These are phyloP conservation scores for Colletotrichum horii DNA, from an alignment of 2,329 filamentous ascomycete species.

Conservation along the genomic window DNA sequence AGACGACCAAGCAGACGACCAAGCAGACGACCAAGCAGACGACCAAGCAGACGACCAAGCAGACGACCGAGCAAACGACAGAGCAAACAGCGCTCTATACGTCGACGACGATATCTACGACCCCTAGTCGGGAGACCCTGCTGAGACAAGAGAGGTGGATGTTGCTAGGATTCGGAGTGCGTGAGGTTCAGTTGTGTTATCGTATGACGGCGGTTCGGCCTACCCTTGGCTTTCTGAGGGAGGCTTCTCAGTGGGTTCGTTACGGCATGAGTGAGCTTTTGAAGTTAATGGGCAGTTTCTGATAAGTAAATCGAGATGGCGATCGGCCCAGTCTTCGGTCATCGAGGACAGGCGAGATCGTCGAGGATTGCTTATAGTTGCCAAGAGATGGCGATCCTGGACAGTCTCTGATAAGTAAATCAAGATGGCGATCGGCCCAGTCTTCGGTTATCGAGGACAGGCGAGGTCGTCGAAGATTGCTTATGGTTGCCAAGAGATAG, in stretches of 20 bases:
- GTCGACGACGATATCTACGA: not conserved
- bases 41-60: too few species aligned
- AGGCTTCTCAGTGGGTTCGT: not conserved
- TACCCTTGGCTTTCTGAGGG: not conserved
- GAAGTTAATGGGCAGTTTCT: not conserved
- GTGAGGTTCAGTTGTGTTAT: not conserved
- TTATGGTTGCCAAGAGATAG: not conserved
- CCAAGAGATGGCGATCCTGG: too few species aligned
- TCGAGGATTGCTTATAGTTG: not conserved
- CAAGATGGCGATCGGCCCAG: too few species aligned
- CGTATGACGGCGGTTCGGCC: not conserved
- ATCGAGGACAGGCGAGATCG: not conserved
- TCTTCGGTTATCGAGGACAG: too few species aligned
- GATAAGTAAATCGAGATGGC: not conserved
- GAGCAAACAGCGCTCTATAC: not conserved
- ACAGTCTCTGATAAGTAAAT: too few species aligned
- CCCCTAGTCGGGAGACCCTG: not conserved
- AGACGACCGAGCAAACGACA: not conserved
- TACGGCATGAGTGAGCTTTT: not conserved
- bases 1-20: too few species aligned
- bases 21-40: too few species aligned
- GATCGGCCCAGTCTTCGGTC: not conserved
- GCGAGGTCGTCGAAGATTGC: too few species aligned
- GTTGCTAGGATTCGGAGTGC: not conserved
- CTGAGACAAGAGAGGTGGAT: not conserved